Conservation (phyloP, 192 early-diverging fungal genomes). For the Gryganskiella cystojenkinii region DNA sequence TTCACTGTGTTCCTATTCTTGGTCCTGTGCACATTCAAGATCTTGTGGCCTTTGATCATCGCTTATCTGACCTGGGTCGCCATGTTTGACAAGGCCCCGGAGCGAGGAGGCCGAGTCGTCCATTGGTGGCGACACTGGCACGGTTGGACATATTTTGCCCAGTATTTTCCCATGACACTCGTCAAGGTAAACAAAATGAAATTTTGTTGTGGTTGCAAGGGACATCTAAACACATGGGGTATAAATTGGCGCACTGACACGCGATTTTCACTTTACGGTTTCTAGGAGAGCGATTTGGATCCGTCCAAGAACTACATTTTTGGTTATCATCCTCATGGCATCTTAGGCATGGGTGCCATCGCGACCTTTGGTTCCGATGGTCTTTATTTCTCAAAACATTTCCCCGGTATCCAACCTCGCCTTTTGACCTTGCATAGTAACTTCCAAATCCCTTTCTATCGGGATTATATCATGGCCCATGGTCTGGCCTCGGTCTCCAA, state of each 20-base stretch:
- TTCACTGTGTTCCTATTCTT: slow-evolving; percentile 67
- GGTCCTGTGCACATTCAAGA: slow-evolving; percentile 61
- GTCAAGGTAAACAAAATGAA: slow-evolving; percentile 72
- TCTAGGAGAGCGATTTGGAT: slow-evolving; percentile 81
- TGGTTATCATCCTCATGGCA: slow-evolving; percentile 91
- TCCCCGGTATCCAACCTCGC: slow-evolving; percentile 82
- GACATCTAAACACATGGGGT: background rate
- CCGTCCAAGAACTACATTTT: slow-evolving; percentile 87
- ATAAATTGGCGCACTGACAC: no score
- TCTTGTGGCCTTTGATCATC: slow-evolving; percentile 66
- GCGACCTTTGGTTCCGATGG: slow-evolving; percentile 87
- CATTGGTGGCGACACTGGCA: slow-evolving; percentile 57
- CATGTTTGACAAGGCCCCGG: slow-evolving; percentile 78
- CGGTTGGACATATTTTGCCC: slow-evolving; percentile 82
- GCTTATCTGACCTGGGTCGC: slow-evolving; percentile 78
- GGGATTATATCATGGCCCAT: slow-evolving; percentile 82
- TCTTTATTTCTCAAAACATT: slow-evolving; percentile 72
- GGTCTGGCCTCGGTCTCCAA: slow-evolving; percentile 80
- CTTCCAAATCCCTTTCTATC: slow-evolving; percentile 88
- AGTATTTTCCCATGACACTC: slow-evolving; percentile 84
- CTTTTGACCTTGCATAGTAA: slow-evolving; percentile 84
- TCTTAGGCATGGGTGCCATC: slow-evolving; percentile 84
- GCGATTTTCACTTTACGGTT: slow-evolving; percentile 48
- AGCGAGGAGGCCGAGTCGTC: slow-evolving; percentile 79
- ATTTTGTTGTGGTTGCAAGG: background rate